phyloP scores from a whole-genome alignment of 1,139 yeast genomes.

The Geotrichum cucujoidarum region DNA sequence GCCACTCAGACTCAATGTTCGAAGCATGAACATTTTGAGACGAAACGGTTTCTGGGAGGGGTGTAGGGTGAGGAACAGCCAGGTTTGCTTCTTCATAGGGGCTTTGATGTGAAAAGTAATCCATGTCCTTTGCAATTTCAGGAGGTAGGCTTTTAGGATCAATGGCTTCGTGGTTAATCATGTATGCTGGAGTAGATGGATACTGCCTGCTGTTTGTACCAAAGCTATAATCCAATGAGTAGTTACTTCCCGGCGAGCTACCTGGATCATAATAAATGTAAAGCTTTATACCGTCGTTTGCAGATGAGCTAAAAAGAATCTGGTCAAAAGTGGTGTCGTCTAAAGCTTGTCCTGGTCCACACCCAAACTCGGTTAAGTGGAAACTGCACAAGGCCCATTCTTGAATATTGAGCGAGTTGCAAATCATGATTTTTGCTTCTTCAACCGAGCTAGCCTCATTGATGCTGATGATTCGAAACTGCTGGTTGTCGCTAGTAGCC shows the following conservation, averaged over 20 bases:
- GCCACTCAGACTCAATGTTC: constrained; percentile 12
- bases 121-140: constrained; percentile 13
- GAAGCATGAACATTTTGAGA: neutral
- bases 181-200: constrained; percentile 32
- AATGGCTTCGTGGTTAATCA: constrained; percentile 24
- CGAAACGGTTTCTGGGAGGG: constrained; percentile 1
- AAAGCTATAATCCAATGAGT: constrained; percentile 21
- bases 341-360: constrained; percentile 58
- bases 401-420: constrained; percentile 42
- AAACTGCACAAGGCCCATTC: constrained; percentile 45
- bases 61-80: neutral
- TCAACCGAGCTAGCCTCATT: constrained; percentile 34
- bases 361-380: constrained; percentile 69
- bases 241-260: constrained; percentile 22
- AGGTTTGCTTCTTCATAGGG: constrained; percentile 9
- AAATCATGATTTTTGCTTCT: constrained; percentile 41
- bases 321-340: constrained; percentile 47
- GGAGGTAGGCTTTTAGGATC: constrained; percentile 12
- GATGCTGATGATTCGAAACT: constrained; percentile 48
- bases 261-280: constrained; percentile 21
- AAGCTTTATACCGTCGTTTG: constrained; percentile 31
- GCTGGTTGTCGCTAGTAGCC: constrained; percentile 55
- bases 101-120: constrained; percentile 16
- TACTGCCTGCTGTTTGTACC: constrained; percentile 20
- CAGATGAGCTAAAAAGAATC: constrained; percentile 20